phyloP scores from a whole-genome alignment of 169 alveolate species.

The Cryptosporidium tyzzeri region DNA sequence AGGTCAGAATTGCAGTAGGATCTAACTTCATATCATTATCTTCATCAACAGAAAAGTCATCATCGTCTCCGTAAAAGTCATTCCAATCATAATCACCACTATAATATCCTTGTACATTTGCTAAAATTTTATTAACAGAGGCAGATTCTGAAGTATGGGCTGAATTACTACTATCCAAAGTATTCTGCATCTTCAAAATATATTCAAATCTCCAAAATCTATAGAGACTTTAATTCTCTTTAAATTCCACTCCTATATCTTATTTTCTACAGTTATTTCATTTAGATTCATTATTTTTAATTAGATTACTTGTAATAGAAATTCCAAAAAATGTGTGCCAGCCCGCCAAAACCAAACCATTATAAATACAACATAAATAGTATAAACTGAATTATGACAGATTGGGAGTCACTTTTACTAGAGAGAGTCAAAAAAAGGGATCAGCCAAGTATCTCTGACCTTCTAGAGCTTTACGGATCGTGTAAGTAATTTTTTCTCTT shows the following conservation, averaged over 20 bases:
- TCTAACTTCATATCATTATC: conserved; percentile 51
- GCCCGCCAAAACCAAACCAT: conserved; percentile 19
- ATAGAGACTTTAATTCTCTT: not conserved
- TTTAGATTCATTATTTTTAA: not conserved
- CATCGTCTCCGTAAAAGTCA: conserved; percentile 74
- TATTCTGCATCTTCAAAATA: conserved; percentile 4
- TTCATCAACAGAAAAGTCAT: conserved; percentile 50
- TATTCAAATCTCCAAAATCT: not conserved
- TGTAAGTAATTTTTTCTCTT: conserved; percentile 21
- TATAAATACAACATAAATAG: not conserved
- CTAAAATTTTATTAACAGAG: conserved; percentile 48
- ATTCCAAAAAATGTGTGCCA: conserved; percentile 9
- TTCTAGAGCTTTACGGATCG: conserved; percentile 52
- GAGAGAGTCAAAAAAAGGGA: conserved; percentile 28
- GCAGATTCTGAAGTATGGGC: conserved; percentile 15
- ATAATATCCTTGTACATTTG: conserved; percentile 74
- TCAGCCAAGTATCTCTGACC: conserved; percentile 42
- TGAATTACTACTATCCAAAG: not conserved
- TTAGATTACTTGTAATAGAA: not conserved
- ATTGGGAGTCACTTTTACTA: conserved; percentile 36
- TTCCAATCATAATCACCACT: conserved; percentile 75
- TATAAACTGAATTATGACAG: not conserved
- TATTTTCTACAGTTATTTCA: not conserved
- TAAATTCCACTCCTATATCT: not conserved
- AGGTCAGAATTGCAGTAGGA: conserved; percentile 19